Conservation (phyloP, 2,329 filamentous ascomycete species). For the Aspergillus fructus region DNA sequence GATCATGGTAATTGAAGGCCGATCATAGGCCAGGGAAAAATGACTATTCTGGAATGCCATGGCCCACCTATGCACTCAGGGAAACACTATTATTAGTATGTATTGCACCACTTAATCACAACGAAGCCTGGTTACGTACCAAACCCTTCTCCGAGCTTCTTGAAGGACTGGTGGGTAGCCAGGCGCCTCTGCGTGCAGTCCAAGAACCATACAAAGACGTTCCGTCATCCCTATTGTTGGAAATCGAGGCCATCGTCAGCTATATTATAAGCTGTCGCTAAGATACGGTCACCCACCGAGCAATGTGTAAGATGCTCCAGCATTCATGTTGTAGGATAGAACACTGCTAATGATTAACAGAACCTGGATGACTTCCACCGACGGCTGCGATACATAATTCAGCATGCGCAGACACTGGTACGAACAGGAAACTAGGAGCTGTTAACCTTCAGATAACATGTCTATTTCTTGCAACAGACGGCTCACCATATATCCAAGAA, state of each 20-base stretch:
- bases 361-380: slow-evolving; percentile 61
- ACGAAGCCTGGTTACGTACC: slow-evolving; percentile 24
- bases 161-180: slow-evolving; percentile 48
- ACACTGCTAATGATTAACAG: slow-evolving; percentile 63
- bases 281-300: slow-evolving; percentile 43
- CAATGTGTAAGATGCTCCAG: slow-evolving; percentile 62
- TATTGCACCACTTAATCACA: neutral
- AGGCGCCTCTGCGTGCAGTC: slow-evolving; percentile 55
- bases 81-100: neutral
- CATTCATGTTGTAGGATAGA: slow-evolving; percentile 64
- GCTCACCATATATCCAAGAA: slow-evolving; percentile 61
- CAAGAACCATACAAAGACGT: slow-evolving; percentile 56
- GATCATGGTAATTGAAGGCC: slow-evolving; percentile 54
- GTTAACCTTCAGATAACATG: slow-evolving; percentile 22
- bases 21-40: slow-evolving; percentile 61
- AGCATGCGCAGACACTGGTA: slow-evolving; percentile 64
- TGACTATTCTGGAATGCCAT: slow-evolving; percentile 62
- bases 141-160: slow-evolving; percentile 38
- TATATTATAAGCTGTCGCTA: neutral
- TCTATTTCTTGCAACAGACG: neutral
- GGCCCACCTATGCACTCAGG: slow-evolving; percentile 45
- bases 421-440: slow-evolving; percentile 56
- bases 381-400: slow-evolving; percentile 63
- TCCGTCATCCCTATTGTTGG: slow-evolving; percentile 31
- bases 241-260: slow-evolving; percentile 3